Evolutionary conservation across 176 grass and related monocot genomes (phyloP), one percentile per base, ranked within the genome.

Genomic region (Juncus effusus): DNA sequence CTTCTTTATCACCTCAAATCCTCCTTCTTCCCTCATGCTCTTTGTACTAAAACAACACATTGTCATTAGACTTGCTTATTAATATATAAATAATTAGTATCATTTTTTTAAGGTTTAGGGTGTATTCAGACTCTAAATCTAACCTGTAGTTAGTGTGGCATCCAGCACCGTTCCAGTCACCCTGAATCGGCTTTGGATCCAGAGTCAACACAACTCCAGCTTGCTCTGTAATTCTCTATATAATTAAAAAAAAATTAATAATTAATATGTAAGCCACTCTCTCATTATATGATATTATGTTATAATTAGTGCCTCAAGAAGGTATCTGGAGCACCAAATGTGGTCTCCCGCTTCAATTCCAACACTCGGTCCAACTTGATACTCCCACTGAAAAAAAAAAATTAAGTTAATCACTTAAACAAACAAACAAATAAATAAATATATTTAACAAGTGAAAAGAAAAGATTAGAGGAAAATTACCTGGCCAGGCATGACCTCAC

Each of bases 401-500:
- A 65, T 54, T 73, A 72, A 62, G 51, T 72, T 74, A 80, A 47
- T 68, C 38, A 80, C 36, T 75, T 39, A 1, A 51, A 63, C 13
- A 35, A 35, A 67, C 8, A 3, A 54, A 82, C 69, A 42, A 81
- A 45, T 4, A 68, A 11, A 14, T 12, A 14, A 63, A 28, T 28
- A 28, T 28, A 1, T 28, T 28, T 28, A 28, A 28, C 19, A 28
- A 71, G 11, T 10, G 60, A 40, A 63, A 51, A 40, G 65, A 4
- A 28, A 28, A 28, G 19, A 28, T 28, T 28, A 28, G 1, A 28
- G 19, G 19, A 28, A 13, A 13, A 47, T 78, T 75, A 99, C 95
- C 89, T 99, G 89, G n/a, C 95, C 95, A 50, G 95, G 95, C 95
- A 99, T 99, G 73, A 99, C 95, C 73, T 99, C 95, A 60, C 95